Evolutionary conservation across 805 yeast species (phyloP).

Genomic region (Clavispora santaluciae): DNA sequence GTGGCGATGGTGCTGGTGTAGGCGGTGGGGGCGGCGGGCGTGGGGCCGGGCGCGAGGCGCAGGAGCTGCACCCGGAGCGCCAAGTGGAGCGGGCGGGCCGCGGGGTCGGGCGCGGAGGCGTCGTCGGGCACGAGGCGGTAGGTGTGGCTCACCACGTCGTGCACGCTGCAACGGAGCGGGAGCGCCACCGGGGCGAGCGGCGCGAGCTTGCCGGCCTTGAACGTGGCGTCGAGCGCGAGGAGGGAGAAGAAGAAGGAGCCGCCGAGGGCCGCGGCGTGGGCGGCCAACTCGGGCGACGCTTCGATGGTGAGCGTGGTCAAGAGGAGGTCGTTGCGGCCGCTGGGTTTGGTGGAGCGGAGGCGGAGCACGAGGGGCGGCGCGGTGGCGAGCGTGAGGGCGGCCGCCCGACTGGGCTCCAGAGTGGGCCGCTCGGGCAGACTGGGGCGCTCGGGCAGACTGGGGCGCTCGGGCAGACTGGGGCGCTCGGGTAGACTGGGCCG

Average conservation of each 20-base stretch:
- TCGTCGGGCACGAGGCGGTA: conserved; percentile 23
- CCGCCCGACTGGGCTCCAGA: too few relatives aligned
- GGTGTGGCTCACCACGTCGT: conserved; percentile 9
- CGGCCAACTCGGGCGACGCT: conserved; percentile 35
- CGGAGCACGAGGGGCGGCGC: conserved; percentile 40
- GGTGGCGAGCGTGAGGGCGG: conserved; percentile 20
- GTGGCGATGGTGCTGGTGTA: conserved; percentile 30
- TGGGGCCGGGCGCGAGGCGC: neutral
- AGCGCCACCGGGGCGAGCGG: conserved; percentile 11
- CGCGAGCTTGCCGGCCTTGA: conserved; percentile 24
- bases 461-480: too few relatives aligned
- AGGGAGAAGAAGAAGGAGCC: conserved; percentile 18
- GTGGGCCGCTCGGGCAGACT: too few relatives aligned
- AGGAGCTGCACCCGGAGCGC: neutral
- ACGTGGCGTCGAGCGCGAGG: conserved; percentile 19
- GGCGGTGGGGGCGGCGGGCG: too few relatives aligned
- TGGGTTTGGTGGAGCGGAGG: conserved; percentile 44
- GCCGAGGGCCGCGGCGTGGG: neutral
- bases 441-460: too few relatives aligned
- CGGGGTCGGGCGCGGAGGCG: conserved; percentile 3
- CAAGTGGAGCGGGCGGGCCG: neutral
- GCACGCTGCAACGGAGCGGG: conserved; percentile 7
- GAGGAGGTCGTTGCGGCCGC: conserved; percentile 41
- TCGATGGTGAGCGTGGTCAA: conserved; percentile 48
- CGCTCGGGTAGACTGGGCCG: too few relatives aligned